phyloP scores from a whole-genome alignment of 148 eudicot genomes.

The Talinum fruticosum region DNA sequence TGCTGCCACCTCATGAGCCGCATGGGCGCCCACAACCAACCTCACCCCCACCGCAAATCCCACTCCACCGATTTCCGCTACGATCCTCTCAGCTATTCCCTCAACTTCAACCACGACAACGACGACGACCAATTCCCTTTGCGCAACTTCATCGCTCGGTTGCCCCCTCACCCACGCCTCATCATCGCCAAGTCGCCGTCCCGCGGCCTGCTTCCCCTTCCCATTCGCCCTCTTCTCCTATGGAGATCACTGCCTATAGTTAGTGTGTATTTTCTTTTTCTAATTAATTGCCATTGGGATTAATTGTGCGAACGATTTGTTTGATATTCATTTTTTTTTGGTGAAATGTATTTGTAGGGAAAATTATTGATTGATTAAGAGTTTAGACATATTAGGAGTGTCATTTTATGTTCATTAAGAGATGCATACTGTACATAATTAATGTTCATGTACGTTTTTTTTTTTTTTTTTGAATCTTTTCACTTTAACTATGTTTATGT shows the following conservation, averaged over 20 bases:
- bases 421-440: too few relatives aligned
- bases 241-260: conserved; percentile 26
- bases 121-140: conserved; percentile 19
- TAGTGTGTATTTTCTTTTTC: neutral
- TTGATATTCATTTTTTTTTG: neutral
- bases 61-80: conserved; percentile 45
- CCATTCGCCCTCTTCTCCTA: neutral
- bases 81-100: conserved; percentile 44
- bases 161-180: conserved; percentile 27
- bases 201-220: neutral
- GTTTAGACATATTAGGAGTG: too few relatives aligned
- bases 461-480: too few relatives aligned
- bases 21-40: conserved; percentile 36
- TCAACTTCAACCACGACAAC: conserved; percentile 36
- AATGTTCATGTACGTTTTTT: too few relatives aligned
- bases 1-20: conserved; percentile 39
- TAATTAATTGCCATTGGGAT: too few relatives aligned
- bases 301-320: too few relatives aligned
- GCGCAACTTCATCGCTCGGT: conserved; percentile 32
- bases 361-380: too few relatives aligned
- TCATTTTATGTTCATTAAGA: too few relatives aligned
- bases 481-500: too few relatives aligned
- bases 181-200: neutral
- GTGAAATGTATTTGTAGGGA: too few relatives aligned
- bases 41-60: conserved; percentile 18